Evolutionary conservation across 2,329 filamentous ascomycete genomes (phyloP), one percentile per base, ranked within the genome.

Genomic region (Pyrenophora seminiperda): DNA sequence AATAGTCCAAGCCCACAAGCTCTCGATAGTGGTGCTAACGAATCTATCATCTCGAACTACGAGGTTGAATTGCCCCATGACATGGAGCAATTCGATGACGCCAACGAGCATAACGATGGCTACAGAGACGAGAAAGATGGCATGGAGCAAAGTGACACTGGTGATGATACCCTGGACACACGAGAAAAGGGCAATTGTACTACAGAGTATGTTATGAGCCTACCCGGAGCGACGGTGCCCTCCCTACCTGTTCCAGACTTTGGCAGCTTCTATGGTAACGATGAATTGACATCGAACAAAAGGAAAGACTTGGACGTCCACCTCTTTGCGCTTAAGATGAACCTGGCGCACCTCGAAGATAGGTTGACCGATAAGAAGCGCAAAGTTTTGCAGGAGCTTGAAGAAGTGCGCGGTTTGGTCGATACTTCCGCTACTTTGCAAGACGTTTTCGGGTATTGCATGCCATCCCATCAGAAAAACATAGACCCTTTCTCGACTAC

Each of bases 81-180:
- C 7, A 15, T 18, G 3, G 14, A 18, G 7, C 32, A 31, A 7
- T 37, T 36, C 4, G 32, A 30, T 4, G n/a, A 30, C 10, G 39
- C 50, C 13, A 46, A 53, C 22, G 56, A 63, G 42, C 24, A 15
- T 14, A 36, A 53, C 2, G 46, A 42, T 4, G 58, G 56, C 1
- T 62, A 63, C 19, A 50, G 54, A 34, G 61, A 61, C 10, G 53
- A 60, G n/a, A 46, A 60, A 18, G 51, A 52, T 10, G 59, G 54
- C 24, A 59, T 60, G 59, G 54, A 59, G 29, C 11, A 55, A 17
- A 61, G 52, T 22, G 53, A 62, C 17, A 46, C 13, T 5, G 45
- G 38, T 4, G 45, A 41, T 4, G 31, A 18, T 3, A 36, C 20
- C 17, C 11, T 17, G 4, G 36, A 37, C 4, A 7, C 17, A 2